Base-by-base conservation (phyloP, 495 filamentous ascomycete genomes). In the Hyaloscypha finlandica region DNA sequence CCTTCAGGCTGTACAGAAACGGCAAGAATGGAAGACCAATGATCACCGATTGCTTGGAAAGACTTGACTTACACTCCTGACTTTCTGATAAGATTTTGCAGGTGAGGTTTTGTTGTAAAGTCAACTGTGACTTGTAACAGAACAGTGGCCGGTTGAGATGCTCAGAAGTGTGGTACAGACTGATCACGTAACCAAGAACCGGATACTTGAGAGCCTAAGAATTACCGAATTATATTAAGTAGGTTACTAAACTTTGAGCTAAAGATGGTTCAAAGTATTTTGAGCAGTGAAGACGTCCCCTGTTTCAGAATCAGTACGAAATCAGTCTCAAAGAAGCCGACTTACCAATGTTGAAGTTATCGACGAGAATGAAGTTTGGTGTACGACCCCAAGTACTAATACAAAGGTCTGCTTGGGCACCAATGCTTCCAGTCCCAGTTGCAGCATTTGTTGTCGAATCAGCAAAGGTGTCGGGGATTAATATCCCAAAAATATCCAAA, bases 321-420 rank as follows among this genome's bases (percentile, higher is more conserved):
- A n/a, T 57, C 19, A 12, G 2, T 16, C 20, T 45, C 30, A 19
- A 19, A 37, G 30, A 31, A 8, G 2, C 11, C 29, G 30, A 85
- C 14, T 79, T 80, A 59, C 91, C 92, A 60, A 77, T 77, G 71
- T 96, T 90, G 77, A 94, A 96, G 74, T 91, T 96, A 74, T 98
- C 94, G 5, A 97, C 92, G 31, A 97, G 85, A 8, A 98, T 82
- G 71, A 96, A 90, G 74, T 91, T 97, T 0, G 94, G 94, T 2
- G 90, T 82, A 42, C 89, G 85, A 25, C 81, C 81, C 90, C 91
- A 96, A 29, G 78, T 78, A 0, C 65, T 80, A 80, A 82, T 84
- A 75, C 94, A 98, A 56, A 87, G 83, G 9, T 84, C 76, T 0
- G 87, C 86, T 77, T 91, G 90, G 30, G 77, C 65, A 0, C 92